Evolutionary conservation across 2,329 filamentous ascomycete species (phyloP), one percentile per base, ranked within the genome.

Genomic region (Aspergillus ochraceoroseus): DNA sequence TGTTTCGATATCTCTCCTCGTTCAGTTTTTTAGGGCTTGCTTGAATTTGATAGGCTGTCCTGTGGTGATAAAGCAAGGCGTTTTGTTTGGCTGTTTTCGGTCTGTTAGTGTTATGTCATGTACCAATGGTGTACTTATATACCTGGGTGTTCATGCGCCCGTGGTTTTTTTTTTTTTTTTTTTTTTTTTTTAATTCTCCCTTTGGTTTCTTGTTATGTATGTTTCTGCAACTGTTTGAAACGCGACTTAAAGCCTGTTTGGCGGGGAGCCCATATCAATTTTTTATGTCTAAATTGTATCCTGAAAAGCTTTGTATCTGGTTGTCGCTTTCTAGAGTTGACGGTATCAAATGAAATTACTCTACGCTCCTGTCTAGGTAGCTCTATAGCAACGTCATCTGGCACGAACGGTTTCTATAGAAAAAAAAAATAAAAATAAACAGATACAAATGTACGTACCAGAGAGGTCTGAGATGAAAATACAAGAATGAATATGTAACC

Each of bases 401-500:
- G n/a, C n/a, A n/a, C n/a, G n/a, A n/a, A n/a, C n/a, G n/a, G n/a
- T n/a, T n/a, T n/a, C n/a, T n/a, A n/a, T n/a, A 8, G 13, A 28
- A 36, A 25, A n/a, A n/a, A 33, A 19, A 33, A 47, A 38, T 29
- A 38, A 26, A 43, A 14, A 27, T 35, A 40, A 23, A 31, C 29
- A 49, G 43, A 49, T n/a, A n/a, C n/a, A n/a, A n/a, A n/a, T n/a
- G n/a, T n/a, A n/a, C n/a, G n/a, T n/a, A n/a, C n/a, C n/a, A n/a
- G n/a, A n/a, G n/a, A n/a, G n/a, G n/a, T n/a, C n/a, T n/a, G n/a
- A n/a, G n/a, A n/a, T n/a, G n/a, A 28, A 46, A 46, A 34, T 25
- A 45, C 19, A 34, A 40, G n/a, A n/a, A n/a, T n/a, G n/a, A n/a
- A n/a, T n/a, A n/a, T 32, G 43, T 28, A 39, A 43, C 31, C 32